Evolutionary conservation across 192 early-diverging fungal genomes (phyloP).

Genomic region (Blastocladiella britannica): DNA sequence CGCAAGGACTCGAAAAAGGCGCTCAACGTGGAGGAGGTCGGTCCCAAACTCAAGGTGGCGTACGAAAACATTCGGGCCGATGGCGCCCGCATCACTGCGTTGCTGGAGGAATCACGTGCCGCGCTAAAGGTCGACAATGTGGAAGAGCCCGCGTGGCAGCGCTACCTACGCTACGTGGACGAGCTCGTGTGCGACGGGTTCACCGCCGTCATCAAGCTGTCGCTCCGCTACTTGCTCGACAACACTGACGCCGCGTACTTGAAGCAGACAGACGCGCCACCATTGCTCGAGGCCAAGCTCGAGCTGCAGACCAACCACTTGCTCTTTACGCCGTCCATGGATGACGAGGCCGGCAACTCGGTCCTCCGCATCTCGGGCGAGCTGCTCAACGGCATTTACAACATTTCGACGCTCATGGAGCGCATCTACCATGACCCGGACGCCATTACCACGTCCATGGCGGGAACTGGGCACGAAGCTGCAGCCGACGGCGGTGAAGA

Average conservation of each 20-base stretch:
- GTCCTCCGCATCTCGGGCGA: slow-evolving; percentile 19
- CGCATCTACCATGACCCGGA: slow-evolving; percentile 12
- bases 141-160: slow-evolving; percentile 21
- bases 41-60: slow-evolving; percentile 22
- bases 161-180: slow-evolving; percentile 43
- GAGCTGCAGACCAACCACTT: slow-evolving; percentile 31
- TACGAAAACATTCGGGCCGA: slow-evolving; percentile 34
- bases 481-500: no score
- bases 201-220: slow-evolving; percentile 48
- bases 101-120: slow-evolving; percentile 27
- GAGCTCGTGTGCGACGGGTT: slow-evolving; percentile 72
- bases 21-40: slow-evolving; percentile 41
- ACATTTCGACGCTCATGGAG: slow-evolving; percentile 29
- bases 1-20: slow-evolving; percentile 92
- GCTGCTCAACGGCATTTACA: slow-evolving; percentile 33
- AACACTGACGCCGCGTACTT: slow-evolving; percentile 32
- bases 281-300: slow-evolving; percentile 34
- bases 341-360: slow-evolving; percentile 20
- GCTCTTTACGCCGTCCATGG: slow-evolving; percentile 37
- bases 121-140: slow-evolving; percentile 21
- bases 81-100: slow-evolving; percentile 20
- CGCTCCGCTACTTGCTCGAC: slow-evolving; percentile 26
- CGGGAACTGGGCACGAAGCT: slow-evolving; percentile 3
- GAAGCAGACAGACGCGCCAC: slow-evolving; percentile 20
- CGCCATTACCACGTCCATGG: not conserved